Percentiles rank a stretch among this genome's conserved stretches.
Conservation (phyloP, 2,329 filamentous ascomycete genomes). For the Teratosphaeria epicoccoides region DNA sequence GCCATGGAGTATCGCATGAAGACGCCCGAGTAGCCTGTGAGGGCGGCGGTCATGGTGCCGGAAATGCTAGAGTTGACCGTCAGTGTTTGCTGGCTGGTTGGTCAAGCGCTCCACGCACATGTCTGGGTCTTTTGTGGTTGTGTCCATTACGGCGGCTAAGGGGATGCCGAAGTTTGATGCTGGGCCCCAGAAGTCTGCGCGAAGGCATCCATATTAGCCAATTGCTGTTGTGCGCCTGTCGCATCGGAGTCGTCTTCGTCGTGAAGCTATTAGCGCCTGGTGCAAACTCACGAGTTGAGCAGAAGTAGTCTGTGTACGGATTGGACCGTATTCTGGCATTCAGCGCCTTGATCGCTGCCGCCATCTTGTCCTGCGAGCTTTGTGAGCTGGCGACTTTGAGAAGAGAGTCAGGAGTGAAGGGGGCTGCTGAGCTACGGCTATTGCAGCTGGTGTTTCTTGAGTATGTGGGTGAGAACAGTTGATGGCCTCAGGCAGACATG, state of each 20-base stretch:
- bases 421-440: not conserved
- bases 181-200: conserved; percentile 41
- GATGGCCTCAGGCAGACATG: not conserved
- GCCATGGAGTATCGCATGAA: conserved; percentile 60
- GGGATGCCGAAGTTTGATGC: conserved; percentile 45
- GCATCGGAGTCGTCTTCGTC: not conserved
- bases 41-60: conserved; percentile 51
- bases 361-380: conserved; percentile 30
- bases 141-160: conserved; percentile 42
- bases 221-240: not conserved
- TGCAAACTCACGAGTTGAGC: conserved; percentile 40
- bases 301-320: conserved; percentile 41
- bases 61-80: conserved; percentile 44
- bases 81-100: not conserved
- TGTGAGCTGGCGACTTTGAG: not conserved
- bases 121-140: conserved; percentile 42
- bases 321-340: conserved; percentile 44
- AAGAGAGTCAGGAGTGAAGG: not conserved
- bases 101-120: conserved; percentile 36
- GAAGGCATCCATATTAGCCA: conserved; percentile 30
- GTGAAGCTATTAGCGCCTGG: not conserved
- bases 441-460: not conserved
- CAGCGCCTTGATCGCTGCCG: conserved; percentile 43
- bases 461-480: not conserved
- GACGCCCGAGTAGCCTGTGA: conserved; percentile 50